These are phyloP conservation scores for Boletus vinaceobasis DNA, from an alignment of 768 basidiomycete species.

Conservation along the genomic window DNA sequence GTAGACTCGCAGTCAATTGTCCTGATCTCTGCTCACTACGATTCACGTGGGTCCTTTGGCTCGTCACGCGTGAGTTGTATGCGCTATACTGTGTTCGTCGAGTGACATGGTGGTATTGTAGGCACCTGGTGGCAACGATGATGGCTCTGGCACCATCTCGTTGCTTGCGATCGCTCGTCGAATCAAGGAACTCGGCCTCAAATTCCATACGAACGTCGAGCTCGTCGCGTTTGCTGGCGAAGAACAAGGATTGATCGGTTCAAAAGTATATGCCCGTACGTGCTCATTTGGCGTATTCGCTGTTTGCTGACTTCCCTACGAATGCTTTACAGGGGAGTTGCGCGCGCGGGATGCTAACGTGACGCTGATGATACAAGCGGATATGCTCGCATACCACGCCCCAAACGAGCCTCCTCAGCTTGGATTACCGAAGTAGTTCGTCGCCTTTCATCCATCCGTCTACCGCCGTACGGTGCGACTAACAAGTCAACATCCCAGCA, in stretches of 20 bases:
- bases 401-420: constrained; percentile 79
- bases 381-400: constrained; percentile 86
- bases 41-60: constrained; percentile 90
- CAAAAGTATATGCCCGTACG: constrained; percentile 75
- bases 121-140: constrained; percentile 57
- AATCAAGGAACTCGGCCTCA: constrained; percentile 62
- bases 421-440: constrained; percentile 70
- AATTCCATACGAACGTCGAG: constrained; percentile 74
- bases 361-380: constrained; percentile 84
- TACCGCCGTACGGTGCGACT: neutral
- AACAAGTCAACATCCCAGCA: constrained; percentile 39
- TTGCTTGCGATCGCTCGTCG: constrained; percentile 78
- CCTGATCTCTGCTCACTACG: constrained; percentile 84
- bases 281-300: constrained; percentile 3
- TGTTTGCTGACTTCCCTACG: neutral
- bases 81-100: neutral
- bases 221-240: constrained; percentile 87
- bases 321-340: constrained; percentile 47
- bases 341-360: constrained; percentile 58
- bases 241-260: constrained; percentile 85
- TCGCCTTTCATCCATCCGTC: constrained; percentile 7
- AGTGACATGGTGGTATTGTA: constrained; percentile 1
- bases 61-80: constrained; percentile 40
- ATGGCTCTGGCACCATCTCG: constrained; percentile 62
- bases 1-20: constrained; percentile 51